Base-by-base conservation (phyloP, 768 basidiomycete genomes). In the Auricularia sp. region DNA sequence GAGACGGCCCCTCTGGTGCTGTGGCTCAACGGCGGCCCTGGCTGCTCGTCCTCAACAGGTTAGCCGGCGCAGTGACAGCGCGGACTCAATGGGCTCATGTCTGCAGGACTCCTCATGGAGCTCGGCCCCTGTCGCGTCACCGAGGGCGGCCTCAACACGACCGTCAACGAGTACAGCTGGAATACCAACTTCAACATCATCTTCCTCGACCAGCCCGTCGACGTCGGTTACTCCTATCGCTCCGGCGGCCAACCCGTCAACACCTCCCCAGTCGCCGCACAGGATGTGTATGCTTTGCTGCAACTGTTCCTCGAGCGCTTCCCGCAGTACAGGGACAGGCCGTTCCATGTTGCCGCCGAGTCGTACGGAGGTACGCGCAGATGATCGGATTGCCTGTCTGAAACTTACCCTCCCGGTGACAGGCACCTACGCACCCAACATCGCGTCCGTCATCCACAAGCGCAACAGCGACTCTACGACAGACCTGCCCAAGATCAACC, bases 221-320 rank as follows among this genome's bases (percentile, higher is more conserved):
- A 88, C 64, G 95, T 97, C 44, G 95, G 96, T 36, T 96, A 82
- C 76, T 94, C 91, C 0, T 98, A 95, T 72, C 82, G 85, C 1
- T 83, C 87, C 12, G 86, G 89, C 44, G 86, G 86, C 43, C 85
- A 84, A 1, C 81, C 80, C 1, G 89, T 98, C 61, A 83, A 85
- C 74, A 91, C 83, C 56, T 90, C 87, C 63, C 92, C 92, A 3
- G 86, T 86, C 23, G 93, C 93, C 2, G 96, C 91, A 21, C 83
- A 90, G 74, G 95, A 98, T 66, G 93, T 99, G 12, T 88, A 90
- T 72, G 87, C 87, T 3, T 92, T 92, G 80, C 78, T 91, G 58
- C 81, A 91, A 69, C 81, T 93, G 53, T 93, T 93, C 83, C 76
- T 91, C 64, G 76, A 77, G n/a, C 81, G 87, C 51, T 94, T 85